Base-by-base conservation (phyloP, 2,329 filamentous ascomycete species). In the Colletotrichum musicola region DNA sequence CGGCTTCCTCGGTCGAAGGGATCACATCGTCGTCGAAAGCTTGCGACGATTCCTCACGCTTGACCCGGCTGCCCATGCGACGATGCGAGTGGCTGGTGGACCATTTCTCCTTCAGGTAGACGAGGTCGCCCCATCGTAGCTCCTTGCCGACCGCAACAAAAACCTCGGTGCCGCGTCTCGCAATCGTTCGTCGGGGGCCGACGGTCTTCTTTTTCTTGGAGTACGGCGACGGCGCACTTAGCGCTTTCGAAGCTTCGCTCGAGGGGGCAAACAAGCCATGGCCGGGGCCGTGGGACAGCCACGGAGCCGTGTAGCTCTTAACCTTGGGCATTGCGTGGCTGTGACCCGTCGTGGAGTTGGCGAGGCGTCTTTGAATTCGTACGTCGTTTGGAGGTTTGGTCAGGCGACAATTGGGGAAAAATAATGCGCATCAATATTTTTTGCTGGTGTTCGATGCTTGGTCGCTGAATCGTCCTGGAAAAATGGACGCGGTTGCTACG, bases 101-200 rank as follows among this genome's bases (percentile, higher is more conserved):
- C 80, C 80, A 82, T 57, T 76, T 78, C 70, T 90, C 92, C 82
- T 97, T 97, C 75, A 98, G 79, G 68, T 91, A 89, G 59, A 90
- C 89, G 63, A 99, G 82, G 80, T 97, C 93, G 10, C 93, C 91
- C 94, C 96, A 99, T 78, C 95, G 88, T 70, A 99, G 92, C 79
- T 98, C 93, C 74, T 92, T 95, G 56, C 95, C 95, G 47, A 92
- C 90, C 20, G 94, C 95, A 13, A 94, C 90, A 77, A 98, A 98
- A 10, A 98, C 84, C 75, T 99, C 95, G 1, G 93, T 94, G 16
- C 93, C 94, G 68, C 95, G 87, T 57, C 88, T 89, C 10, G 94
- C 95, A 74, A 98, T 91, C 0, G 90, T 94, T 71, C 89, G 81
- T 65, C 85, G 83, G 10, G 89, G 87, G 18, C 88, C 87, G 1